A percentile compares a stretch with the other conserved stretches of the same genome.
phyloP scores from a whole-genome alignment of 345 rosid species.

The Eutrema yunnanense region DNA sequence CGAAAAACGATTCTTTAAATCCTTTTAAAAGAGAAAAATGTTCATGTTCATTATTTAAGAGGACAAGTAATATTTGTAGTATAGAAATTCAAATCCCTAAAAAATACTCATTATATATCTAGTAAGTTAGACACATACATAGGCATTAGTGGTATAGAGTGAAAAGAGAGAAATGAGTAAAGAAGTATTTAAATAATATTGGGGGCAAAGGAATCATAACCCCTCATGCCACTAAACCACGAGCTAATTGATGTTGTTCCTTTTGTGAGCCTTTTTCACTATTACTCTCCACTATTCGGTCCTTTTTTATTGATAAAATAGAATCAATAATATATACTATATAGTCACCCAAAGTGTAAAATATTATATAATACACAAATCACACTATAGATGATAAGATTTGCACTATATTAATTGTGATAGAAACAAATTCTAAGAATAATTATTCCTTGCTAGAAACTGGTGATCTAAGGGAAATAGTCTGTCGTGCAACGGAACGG shows the following conservation, averaged over 20 bases:
- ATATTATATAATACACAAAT: background rate
- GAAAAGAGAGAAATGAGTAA: background rate
- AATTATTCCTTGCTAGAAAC: conserved; percentile 1
- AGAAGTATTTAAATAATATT: conserved; percentile 13
- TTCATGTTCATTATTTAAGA: background rate
- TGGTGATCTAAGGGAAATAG: background rate
- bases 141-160: conserved; percentile 3
- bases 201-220: conserved; percentile 45
- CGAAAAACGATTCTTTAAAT: background rate
- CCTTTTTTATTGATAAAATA: background rate
- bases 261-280: conserved; percentile 49
- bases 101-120: background rate
- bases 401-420: background rate
- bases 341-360: conserved; percentile 9
- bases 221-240: conserved; percentile 41
- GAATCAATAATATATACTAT: conserved; percentile 14
- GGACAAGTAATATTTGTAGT: background rate
- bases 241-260: conserved; percentile 47
- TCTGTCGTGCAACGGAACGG: background rate
- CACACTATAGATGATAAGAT: conserved; percentile 15
- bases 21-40: background rate
- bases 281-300: conserved; percentile 13
- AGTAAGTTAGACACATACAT: background rate
- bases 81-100: background rate
- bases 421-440: background rate